phyloP scores from a whole-genome alignment of 176 grass and related monocot genomes.

The Oryza punctata region DNA sequence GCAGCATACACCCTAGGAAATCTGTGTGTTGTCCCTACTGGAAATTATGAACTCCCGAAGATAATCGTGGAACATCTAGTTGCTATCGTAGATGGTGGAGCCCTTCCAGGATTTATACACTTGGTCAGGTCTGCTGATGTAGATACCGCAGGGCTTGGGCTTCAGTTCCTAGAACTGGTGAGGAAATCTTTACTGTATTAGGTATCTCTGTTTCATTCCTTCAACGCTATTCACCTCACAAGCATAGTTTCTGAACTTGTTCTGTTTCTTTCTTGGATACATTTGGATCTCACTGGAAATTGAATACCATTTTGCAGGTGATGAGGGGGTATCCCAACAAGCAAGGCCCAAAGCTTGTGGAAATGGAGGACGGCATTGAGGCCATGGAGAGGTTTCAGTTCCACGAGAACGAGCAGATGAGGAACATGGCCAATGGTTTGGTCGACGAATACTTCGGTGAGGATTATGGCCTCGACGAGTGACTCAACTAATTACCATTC shows the following conservation, averaged over 20 bases:
- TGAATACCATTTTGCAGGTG: slow-evolving; percentile 50
- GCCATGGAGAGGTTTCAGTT: slow-evolving; percentile 99
- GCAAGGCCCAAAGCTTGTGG: slow-evolving; percentile 80
- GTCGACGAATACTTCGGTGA: slow-evolving; percentile 92
- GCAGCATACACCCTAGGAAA: slow-evolving; percentile 85
- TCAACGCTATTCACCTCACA: neutral
- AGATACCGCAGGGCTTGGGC: slow-evolving; percentile 80
- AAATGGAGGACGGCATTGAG: slow-evolving; percentile 81
- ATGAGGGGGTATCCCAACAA: slow-evolving; percentile 85
- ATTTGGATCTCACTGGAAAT: neutral
- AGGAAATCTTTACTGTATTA: neutral
- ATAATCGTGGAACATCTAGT: slow-evolving; percentile 69
- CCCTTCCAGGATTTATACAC: slow-evolving; percentile 78
- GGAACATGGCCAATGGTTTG: slow-evolving; percentile 87
- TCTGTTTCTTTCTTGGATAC: neutral
- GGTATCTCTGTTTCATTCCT: neutral
- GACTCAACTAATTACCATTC: neutral
- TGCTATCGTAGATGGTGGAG: slow-evolving; percentile 64
- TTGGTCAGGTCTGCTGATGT: slow-evolving; percentile 87
- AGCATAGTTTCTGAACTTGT: neutral
- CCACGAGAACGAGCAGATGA: slow-evolving; percentile 91
- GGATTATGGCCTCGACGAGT: slow-evolving; percentile 78
- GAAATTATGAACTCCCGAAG: slow-evolving; percentile 42
- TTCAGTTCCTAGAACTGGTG: slow-evolving; percentile 96
- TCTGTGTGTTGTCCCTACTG: slow-evolving; percentile 73